Evolutionary conservation across 176 grass and related monocot species (phyloP), one percentile per base, ranked within the genome.

Genomic region (Aegilops speltoides): DNA sequence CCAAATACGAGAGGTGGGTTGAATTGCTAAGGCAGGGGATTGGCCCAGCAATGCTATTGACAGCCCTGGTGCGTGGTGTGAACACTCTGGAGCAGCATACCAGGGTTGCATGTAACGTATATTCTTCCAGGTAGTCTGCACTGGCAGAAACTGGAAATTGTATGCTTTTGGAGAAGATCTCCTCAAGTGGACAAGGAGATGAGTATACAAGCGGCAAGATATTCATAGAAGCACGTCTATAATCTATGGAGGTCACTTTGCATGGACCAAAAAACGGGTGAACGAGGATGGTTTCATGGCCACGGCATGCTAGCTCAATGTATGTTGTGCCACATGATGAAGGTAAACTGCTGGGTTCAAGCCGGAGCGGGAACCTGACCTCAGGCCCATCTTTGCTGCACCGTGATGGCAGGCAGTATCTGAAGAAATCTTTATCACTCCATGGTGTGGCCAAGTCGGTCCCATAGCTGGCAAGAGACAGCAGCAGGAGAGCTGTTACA

Each of bases 381-480:
- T 87, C 40, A 11, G 52, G 79, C 12, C 85, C 64, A 33, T 79
- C 29, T 11, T 32, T 5, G 70, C 68, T 70, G 68, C 68, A n/a
- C 62, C 59, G 10, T 3, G 68, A 72, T 14, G 43, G 43, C 0
- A 46, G 88, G 19, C 89, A 91, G 24, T 37, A 12, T 4, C 25
- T 68, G 77, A 79, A 72, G 48, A 91, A 91, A 6, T 91, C 80
- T 12, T 88, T 9, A 28, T 95, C 82, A 8, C 79, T 60, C 62
- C 64, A 45, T 6, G 43, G 1, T 12, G 22, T 45, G 32, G 60
- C 22, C 61, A 22, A 73, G 26, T 60, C 52, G 1, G 4, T 46
- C 59, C 62, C 43, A 25, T 73, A 17, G 23, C 38, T 84, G 86
- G 86, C 20, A 66, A 88, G 22, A 48, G 79, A 56, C 0, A 90